Conservation (phyloP, 148 eudicot genomes). For the Beta vulgaris region DNA sequence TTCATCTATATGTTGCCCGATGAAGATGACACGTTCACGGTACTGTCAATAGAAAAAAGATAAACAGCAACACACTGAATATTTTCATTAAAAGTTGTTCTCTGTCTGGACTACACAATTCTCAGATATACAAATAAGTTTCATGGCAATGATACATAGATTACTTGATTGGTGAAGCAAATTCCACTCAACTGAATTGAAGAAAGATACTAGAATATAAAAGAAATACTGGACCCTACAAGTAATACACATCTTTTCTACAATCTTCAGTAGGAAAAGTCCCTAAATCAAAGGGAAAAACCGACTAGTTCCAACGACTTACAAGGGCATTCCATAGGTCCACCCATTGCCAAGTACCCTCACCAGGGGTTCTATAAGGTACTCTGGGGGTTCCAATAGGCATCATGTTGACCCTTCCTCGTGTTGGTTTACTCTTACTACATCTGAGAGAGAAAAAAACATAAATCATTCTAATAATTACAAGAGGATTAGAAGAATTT, state of each 20-base stretch:
- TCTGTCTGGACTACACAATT: background rate
- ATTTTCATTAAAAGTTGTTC: background rate
- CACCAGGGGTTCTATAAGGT: constrained; percentile 60
- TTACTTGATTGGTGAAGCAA: background rate
- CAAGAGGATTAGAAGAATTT: background rate
- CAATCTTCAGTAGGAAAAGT: background rate
- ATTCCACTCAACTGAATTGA: background rate
- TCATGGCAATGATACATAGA: background rate
- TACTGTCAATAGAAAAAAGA: constrained; percentile 41
- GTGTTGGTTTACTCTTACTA: constrained; percentile 45
- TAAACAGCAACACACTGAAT: background rate
- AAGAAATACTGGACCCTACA: background rate
- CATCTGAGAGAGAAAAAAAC: constrained; percentile 37
- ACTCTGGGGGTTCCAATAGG: constrained; percentile 80
- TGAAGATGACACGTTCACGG: constrained; percentile 74
- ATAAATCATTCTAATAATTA: constrained; percentile 2
- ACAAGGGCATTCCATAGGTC: constrained; percentile 89
- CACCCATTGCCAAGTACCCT: constrained; percentile 80
- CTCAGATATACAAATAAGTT: background rate
- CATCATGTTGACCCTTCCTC: constrained; percentile 71
- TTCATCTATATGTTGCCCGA: constrained; percentile 72
- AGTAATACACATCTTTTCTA: background rate
- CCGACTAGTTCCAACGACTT: constrained; percentile 28
- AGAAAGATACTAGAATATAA: background rate
- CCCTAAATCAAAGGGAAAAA: background rate